A percentile compares a stretch with the other conserved stretches of the same genome.
Evolutionary conservation across 139 green algal genomes (phyloP).

Genomic region (Chlorella ohadii): DNA sequence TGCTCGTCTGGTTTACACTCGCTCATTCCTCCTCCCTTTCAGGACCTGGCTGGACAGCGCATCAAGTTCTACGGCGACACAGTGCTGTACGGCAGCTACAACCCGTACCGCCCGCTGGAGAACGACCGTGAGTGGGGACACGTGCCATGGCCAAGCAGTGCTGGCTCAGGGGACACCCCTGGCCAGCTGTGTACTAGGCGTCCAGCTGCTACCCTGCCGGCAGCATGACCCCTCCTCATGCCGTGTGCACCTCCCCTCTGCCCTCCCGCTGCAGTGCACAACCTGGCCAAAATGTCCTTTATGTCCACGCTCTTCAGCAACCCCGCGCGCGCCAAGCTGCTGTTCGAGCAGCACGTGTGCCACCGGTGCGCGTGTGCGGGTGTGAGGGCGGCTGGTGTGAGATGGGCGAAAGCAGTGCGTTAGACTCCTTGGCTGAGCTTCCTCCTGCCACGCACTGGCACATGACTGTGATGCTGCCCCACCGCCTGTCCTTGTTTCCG

Average conservation of each 20-base stretch:
- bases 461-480: too few species aligned
- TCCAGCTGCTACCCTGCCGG: too few species aligned
- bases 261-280: too few species aligned
- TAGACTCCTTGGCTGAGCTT: too few species aligned
- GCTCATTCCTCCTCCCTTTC: too few species aligned
- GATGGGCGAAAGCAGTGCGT: background rate
- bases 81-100: conserved; percentile 4
- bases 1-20: too few species aligned
- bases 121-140: background rate
- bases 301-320: background rate
- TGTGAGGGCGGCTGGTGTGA: background rate
- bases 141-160: background rate
- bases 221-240: too few species aligned
- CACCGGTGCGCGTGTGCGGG: background rate
- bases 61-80: background rate
- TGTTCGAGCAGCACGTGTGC: background rate
- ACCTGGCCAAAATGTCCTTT: background rate
- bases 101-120: background rate
- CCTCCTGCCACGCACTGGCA: too few species aligned
- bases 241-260: background rate
- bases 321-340: background rate
- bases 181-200: too few species aligned
- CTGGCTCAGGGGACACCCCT: background rate
- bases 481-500: background rate
- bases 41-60: too few species aligned